Conservation (phyloP, 2,329 filamentous ascomycete genomes). For the Dendryphion nanum region DNA sequence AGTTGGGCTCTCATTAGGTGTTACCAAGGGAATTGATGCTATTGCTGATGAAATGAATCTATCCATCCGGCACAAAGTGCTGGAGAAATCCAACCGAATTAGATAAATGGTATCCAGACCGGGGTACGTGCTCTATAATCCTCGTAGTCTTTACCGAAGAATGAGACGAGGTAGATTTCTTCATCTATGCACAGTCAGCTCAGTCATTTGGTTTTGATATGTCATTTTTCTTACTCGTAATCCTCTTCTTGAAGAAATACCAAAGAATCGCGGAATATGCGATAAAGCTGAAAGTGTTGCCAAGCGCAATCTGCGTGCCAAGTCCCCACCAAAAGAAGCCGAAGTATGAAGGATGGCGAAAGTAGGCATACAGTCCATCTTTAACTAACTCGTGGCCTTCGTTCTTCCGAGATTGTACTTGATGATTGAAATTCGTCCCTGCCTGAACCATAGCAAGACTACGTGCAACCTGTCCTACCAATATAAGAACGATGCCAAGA, state of each 20-base stretch:
- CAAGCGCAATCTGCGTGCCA: constrained; percentile 88
- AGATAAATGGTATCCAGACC: constrained; percentile 83
- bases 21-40: no score
- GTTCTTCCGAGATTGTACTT: constrained; percentile 68
- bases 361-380: constrained; percentile 69
- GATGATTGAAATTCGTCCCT: constrained; percentile 85
- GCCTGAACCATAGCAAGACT: constrained; percentile 87
- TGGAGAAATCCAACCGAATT: no score
- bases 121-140: constrained; percentile 69
- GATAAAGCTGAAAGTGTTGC: constrained; percentile 76
- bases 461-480: constrained; percentile 71
- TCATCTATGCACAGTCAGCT: constrained; percentile 59
- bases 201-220: not conserved
- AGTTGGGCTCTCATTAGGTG: no score
- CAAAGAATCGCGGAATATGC: constrained; percentile 76
- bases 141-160: constrained; percentile 82
- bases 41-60: no score
- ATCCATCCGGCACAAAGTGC: no score
- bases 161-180: constrained; percentile 72
- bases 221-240: constrained; percentile 53
- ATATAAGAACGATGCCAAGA: constrained; percentile 63
- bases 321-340: constrained; percentile 98
- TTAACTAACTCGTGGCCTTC: constrained; percentile 80
- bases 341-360: constrained; percentile 92
- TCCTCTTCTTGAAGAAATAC: constrained; percentile 77